Base-by-base conservation (phyloP, 805 yeast genomes). In the Starmerella ratchasimensis region DNA sequence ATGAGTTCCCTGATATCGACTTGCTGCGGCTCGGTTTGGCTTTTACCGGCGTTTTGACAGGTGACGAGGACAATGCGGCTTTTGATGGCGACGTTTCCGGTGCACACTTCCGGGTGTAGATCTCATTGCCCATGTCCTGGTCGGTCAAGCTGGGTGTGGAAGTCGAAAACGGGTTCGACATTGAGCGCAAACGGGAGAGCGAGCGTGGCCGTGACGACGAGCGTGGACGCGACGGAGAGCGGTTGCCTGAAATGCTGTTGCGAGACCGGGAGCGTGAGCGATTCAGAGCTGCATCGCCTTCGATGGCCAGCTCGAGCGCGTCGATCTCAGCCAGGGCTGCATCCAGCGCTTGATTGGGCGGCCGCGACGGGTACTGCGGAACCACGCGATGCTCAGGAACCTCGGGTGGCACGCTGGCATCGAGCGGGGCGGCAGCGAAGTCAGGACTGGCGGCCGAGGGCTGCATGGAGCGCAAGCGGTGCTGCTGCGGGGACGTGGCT, bases 191-290 rank as follows among this genome's bases (percentile, higher is more conserved):
- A 18, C 29, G 20, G 3, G 42, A 34, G 21, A 30, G 17, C 5
- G 43, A 40, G 10, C 31, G 22, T 6, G 31, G 26, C 17, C 37
- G 18, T 3, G 37, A 34, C 16, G 24, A 10, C 3, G 31, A 27
- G 4, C 21, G n/a, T 9, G 39, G n/a, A 3, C 30, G 30, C 8
- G 39, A 30, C 11, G 24, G 80, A 8, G 39, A 36, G 5, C 34
- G 21, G 5, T 11, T 11, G 27, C n/a, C n/a, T n/a, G n/a, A n/a
- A n/a, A n/a, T n/a, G n/a, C n/a, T n/a, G n/a, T n/a, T 24, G n/a
- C 35, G 27, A 8, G 8, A 7, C 14, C 24, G 10, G 8, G 24
- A 14, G 6, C 35, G 27, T 5, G 14, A 5, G 20, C 28, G 20
- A 10, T 7, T 11, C 5, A 5, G 11, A 19, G 4, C 16, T 16